Evolutionary conservation across 305 asterid genomes (phyloP), one percentile per base, ranked within the genome.

Genomic region (Solanum hybrid): DNA sequence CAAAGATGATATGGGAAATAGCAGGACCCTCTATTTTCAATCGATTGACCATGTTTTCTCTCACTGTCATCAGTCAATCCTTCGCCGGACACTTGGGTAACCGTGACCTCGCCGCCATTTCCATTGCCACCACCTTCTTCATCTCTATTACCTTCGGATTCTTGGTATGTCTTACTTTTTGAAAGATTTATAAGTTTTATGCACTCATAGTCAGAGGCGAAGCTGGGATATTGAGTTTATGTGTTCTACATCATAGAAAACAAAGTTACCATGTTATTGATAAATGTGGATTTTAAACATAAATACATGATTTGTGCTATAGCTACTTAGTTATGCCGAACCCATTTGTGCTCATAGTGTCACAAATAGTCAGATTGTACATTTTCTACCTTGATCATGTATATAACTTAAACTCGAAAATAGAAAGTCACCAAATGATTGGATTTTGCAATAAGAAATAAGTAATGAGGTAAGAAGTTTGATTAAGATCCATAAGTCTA

Each of bases 111-210:
- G 95, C 95, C 35, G 93, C 96, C 92, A 92, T 94, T 87, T 93
- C 96, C 90, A 91, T 93, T 61, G 95, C 92, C 91, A 93, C 95
- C 90, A 94, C 94, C 34, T 92, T 94, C 84, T 88, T 94, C 84
- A 93, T 93, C 84, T 78, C 94, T 92, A 90, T 94, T 90, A 93
- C 94, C 51, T 94, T 94, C 77, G 95, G 96, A 84, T 92, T 94
- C 90, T 90, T 94, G 95, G 95, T 94, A 90, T 34, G 89, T 61
- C 36, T 31, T 16, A n/a, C 78, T 73, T 8, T 82, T 37, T 11
- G 85, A 69, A 24, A 64, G 29, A 64, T 64, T 22, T 64, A 22
- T 22, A 64, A 64, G 13, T n/a, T 57, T 6, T 18, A 57, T 57
- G 11, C 11, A 57, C 69, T 57, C 74, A 64, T 64, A 20, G 73